Percentiles rank a stretch among this genome's conserved stretches.
Evolutionary conservation across 441 rosid genomes (phyloP).

Genomic region (Isatis lusitanica): DNA sequence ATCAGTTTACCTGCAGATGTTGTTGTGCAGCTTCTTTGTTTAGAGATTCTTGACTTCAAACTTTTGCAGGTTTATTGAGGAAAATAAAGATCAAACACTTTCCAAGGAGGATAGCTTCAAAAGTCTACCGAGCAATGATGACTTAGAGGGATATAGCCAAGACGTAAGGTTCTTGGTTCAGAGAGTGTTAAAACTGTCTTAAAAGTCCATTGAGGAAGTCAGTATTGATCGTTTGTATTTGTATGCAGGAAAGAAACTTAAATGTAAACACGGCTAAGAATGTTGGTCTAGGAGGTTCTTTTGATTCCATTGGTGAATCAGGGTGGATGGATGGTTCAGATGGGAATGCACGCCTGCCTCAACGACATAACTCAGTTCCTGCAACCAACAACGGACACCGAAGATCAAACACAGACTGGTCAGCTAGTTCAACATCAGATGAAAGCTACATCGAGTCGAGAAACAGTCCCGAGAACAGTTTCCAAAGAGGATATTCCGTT

Average conservation of each 20-base stretch:
- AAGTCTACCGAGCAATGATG: slow-evolving; percentile 46
- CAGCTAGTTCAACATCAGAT: slow-evolving; percentile 72
- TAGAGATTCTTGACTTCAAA: slow-evolving; percentile 11
- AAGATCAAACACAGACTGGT: slow-evolving; percentile 85
- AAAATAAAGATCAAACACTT: slow-evolving; percentile 45
- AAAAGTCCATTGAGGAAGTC: neutral
- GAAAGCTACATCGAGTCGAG: slow-evolving; percentile 58
- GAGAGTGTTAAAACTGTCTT: slow-evolving; percentile 4
- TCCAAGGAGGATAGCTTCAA: slow-evolving; percentile 50
- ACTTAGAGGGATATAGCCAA: slow-evolving; percentile 42
- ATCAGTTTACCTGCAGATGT: neutral
- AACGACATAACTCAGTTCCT: slow-evolving; percentile 57
- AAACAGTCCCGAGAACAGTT: slow-evolving; percentile 45
- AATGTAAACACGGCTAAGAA: slow-evolving; percentile 32
- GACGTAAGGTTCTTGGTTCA: slow-evolving; percentile 57
- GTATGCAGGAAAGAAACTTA: slow-evolving; percentile 46
- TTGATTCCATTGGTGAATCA: slow-evolving; percentile 39
- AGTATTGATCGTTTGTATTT: neutral
- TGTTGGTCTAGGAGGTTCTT: slow-evolving; percentile 38
- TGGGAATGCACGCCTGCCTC: slow-evolving; percentile 35
- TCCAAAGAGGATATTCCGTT: slow-evolving; percentile 44
- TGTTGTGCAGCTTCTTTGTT: neutral
- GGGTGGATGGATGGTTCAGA: slow-evolving; percentile 37
- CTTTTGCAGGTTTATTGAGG: slow-evolving; percentile 58
- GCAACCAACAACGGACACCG: slow-evolving; percentile 41